These are phyloP conservation scores for Plantago major DNA, from an alignment of 257 asterid genomes.

Conservation along the genomic window DNA sequence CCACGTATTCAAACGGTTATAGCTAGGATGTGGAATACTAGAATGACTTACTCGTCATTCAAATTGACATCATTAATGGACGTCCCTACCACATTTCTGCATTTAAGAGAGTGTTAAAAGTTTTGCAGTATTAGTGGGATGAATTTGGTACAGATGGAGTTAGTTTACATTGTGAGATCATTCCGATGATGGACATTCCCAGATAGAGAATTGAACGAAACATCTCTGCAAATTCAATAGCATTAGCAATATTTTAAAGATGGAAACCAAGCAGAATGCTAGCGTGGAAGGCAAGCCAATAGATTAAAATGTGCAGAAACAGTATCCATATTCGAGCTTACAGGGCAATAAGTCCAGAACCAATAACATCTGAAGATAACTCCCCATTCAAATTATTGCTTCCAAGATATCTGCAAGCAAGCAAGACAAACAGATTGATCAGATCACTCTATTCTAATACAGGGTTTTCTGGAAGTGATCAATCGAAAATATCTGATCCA, in stretches of 20 bases:
- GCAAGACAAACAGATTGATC: neutral
- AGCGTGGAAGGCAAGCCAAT: no score
- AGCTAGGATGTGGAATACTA: neutral
- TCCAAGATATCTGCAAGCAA: slow-evolving; percentile 56
- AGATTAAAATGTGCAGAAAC: neutral
- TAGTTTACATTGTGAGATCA: slow-evolving; percentile 43
- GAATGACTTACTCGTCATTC: slow-evolving; percentile 25
- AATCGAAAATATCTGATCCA: no score
- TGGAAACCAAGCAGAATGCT: neutral
- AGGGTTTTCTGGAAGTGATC: no score
- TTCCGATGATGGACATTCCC: slow-evolving; percentile 38
- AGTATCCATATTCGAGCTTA: slow-evolving; percentile 29
- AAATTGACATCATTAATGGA: slow-evolving; percentile 34
- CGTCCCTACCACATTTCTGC: slow-evolving; percentile 59
- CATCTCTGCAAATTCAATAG: slow-evolving; percentile 38
- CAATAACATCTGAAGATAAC: slow-evolving; percentile 38
- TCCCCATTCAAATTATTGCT: slow-evolving; percentile 55
- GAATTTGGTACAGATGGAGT: slow-evolving; percentile 1
- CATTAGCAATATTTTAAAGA: neutral
- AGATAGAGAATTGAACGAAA: slow-evolving; percentile 55
- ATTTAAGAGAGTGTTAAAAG: slow-evolving; percentile 8
- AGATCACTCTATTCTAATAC: no score
- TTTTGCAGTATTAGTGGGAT: neutral
- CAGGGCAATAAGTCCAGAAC: slow-evolving; percentile 46
- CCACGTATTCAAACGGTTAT: neutral